These are phyloP conservation scores for Pseudogymnoascus sp. DNA, from an alignment of 2,329 filamentous ascomycete genomes.

Conservation along the genomic window DNA sequence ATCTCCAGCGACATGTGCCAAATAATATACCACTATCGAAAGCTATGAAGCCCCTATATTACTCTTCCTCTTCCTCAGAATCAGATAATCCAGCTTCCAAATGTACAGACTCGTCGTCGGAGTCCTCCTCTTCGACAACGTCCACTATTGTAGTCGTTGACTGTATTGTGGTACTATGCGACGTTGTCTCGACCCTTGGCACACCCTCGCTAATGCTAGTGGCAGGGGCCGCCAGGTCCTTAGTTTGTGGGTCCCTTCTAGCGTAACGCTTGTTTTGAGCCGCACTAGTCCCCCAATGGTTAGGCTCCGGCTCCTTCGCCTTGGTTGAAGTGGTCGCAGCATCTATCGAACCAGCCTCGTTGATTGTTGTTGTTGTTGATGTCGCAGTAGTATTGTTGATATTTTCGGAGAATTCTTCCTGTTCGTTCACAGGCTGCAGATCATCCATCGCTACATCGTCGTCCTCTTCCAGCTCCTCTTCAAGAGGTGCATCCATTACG, in stretches of 20 bases:
- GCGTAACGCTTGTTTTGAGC: constrained; percentile 20
- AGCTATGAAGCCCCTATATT: constrained; percentile 12
- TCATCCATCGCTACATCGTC: background rate
- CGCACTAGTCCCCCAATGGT: constrained; percentile 13
- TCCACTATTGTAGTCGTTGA: constrained; percentile 13
- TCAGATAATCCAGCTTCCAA: constrained; percentile 41
- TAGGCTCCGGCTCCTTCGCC: background rate
- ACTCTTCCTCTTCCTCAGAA: constrained; percentile 36
- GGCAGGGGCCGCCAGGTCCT: constrained; percentile 2
- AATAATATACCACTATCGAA: background rate
- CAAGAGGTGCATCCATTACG: constrained; percentile 26
- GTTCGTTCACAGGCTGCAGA: constrained; percentile 10
- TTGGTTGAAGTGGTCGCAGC: background rate
- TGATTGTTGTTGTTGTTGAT: background rate
- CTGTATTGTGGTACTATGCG: constrained; percentile 4
- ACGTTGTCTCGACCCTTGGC: constrained; percentile 10
- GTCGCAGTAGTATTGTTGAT: constrained; percentile 18
- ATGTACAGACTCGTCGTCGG: constrained; percentile 42
- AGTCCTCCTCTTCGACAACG: constrained; percentile 31
- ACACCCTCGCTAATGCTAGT: constrained; percentile 10
- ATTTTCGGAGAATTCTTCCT: constrained; percentile 22
- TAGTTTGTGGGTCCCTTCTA: constrained; percentile 10
- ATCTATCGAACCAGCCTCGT: background rate
- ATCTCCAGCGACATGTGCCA: background rate
- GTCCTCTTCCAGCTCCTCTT: constrained; percentile 18